Base-by-base conservation (phyloP, 148 eudicot genomes). In the Cornus controversa region DNA sequence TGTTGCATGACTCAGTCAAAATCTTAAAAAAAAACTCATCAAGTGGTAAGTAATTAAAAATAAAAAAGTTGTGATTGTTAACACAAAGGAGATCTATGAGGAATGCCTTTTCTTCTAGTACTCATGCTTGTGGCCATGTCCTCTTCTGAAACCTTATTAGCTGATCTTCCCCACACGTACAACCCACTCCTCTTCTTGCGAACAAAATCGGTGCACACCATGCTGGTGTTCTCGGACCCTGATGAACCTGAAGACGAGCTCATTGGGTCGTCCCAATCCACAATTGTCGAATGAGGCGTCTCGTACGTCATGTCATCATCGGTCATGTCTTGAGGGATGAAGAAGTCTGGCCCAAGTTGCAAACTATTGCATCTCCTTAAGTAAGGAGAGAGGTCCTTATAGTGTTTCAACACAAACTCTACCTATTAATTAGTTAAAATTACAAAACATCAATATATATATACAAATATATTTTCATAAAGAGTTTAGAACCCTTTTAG, bases 41-140 rank as follows among this genome's bases (percentile, higher is more conserved):
- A 72, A 54, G 62, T 54, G 67, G 53, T 40, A 40, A 40, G 22
- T 25, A 24, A n/a, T n/a, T n/a, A n/a, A n/a, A n/a, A n/a, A n/a
- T n/a, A n/a, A n/a, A n/a, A n/a, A n/a, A n/a, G n/a, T n/a, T n/a
- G n/a, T n/a, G n/a, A n/a, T n/a, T 67, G 40, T 82, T 81, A 94
- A 76, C 97, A 94, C 72, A 94, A 77, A 53, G 98, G 98, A 73
- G 97, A 95, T 80, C 99, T 89, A 77, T 89, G 99, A 26, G 99
- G 99, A 75, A 91, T 84, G 63, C 99, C 87, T 88, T 95, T 95
- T 85, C 97, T 90, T 88, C 99, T 86, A 36, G 37, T 36, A 81
- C 87, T 95, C 84, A 93, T 93, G 87, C 96, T 90, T 47, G 93
- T 86, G 36, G 96, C 94, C 92, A 95, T 93, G 83, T 91, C 96